phyloP scores from a whole-genome alignment of 441 rosid genomes.

The Populus tomentosa region DNA sequence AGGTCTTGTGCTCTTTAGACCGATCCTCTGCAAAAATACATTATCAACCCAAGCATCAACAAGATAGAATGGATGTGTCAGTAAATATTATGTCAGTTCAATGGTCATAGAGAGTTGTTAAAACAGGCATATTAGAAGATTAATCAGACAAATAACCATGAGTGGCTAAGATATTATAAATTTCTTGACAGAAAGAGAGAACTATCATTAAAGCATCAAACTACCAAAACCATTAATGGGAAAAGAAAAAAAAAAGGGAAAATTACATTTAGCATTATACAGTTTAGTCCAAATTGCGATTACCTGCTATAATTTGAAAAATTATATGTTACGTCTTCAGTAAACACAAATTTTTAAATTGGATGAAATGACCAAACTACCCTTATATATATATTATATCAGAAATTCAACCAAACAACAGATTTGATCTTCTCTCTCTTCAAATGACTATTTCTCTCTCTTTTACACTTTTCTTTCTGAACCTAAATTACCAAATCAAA shows the following conservation, averaged over 20 bases:
- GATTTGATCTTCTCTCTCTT: neutral
- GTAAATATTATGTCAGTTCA: neutral
- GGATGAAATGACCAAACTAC: neutral
- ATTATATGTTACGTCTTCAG: neutral
- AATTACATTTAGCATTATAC: neutral
- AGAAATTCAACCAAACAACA: neutral
- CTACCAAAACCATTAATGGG: neutral
- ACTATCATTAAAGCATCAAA: neutral
- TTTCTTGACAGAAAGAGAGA: conserved; percentile 6
- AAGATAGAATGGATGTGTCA: neutral
- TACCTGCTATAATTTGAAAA: no score
- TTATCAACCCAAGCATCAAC: conserved; percentile 20
- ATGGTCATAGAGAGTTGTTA: neutral
- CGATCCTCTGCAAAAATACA: conserved; percentile 88
- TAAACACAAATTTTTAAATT: neutral
- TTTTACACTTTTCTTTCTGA: neutral
- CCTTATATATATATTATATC: no score
- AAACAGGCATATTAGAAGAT: neutral
- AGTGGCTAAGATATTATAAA: neutral
- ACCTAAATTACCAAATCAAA: neutral
- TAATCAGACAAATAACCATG: neutral
- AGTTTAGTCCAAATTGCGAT: no score
- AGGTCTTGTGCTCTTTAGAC: conserved; percentile 89
- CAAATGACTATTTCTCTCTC: no score
- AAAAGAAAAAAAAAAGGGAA: neutral